Conservation (phyloP, 139 green algal genomes). For the Penium margaritaceum region DNA sequence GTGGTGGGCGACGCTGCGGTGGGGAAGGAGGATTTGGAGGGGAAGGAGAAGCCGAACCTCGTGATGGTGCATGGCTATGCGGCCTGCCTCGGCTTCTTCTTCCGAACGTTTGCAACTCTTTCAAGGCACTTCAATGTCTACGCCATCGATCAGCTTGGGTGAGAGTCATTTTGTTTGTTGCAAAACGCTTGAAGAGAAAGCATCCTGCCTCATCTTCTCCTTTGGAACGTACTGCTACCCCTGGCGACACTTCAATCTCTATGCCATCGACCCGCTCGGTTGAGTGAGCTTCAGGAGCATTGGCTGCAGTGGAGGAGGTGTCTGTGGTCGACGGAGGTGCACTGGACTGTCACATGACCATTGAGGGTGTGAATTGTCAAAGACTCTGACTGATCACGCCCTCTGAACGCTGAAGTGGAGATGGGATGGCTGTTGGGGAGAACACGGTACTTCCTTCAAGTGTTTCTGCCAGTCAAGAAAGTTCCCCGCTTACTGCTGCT, state of each 20-base stretch:
- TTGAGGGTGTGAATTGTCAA: too few relatives aligned
- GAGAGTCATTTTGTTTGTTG: background rate
- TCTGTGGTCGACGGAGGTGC: background rate
- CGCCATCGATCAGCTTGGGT: slow-evolving; percentile 39
- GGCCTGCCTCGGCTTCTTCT: slow-evolving; percentile 35
- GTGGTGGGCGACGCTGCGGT: slow-evolving; percentile 33
- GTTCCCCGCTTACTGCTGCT: too few relatives aligned
- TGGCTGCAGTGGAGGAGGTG: background rate
- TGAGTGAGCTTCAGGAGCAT: background rate
- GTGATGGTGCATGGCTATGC: slow-evolving; percentile 43
- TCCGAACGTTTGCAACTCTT: too few relatives aligned
- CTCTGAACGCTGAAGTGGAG: too few relatives aligned
- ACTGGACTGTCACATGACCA: too few relatives aligned
- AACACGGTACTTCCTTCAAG: too few relatives aligned
- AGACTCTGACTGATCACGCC: too few relatives aligned
- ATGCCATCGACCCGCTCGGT: background rate
- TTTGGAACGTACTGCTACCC: background rate
- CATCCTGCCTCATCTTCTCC: background rate
- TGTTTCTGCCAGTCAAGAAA: too few relatives aligned
- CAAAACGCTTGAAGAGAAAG: background rate
- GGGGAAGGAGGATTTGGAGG: background rate
- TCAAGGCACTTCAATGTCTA: slow-evolving; percentile 32
- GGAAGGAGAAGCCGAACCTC: slow-evolving; percentile 29
- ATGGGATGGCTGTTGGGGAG: too few relatives aligned
- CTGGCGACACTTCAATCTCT: background rate